These are phyloP conservation scores for Gilbertella persicaria DNA, from an alignment of 371 early-diverging fungal species.

Conservation along the genomic window DNA sequence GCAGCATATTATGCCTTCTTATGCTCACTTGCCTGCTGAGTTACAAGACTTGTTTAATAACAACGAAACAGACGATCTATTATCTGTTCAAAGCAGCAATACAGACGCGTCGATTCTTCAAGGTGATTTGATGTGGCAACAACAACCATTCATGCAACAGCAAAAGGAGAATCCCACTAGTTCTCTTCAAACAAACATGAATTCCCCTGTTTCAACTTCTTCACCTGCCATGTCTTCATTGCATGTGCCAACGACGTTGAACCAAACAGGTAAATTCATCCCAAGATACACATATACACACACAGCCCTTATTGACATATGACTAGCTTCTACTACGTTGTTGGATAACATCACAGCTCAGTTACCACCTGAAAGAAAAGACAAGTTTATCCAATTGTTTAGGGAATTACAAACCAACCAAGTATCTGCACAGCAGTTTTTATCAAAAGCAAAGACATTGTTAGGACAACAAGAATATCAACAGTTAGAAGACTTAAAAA, in stretches of 20 bases:
- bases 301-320: background rate
- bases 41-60: constrained; percentile 37
- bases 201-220: too few relatives aligned
- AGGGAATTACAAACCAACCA: constrained; percentile 33
- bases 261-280: too few relatives aligned
- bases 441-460: constrained; percentile 35
- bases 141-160: constrained; percentile 29
- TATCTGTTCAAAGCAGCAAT: constrained; percentile 17
- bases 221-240: too few relatives aligned
- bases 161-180: constrained; percentile 22
- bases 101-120: constrained; percentile 20
- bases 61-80: constrained; percentile 37
- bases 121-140: constrained; percentile 5
- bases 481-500: constrained; percentile 47
- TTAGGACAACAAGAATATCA: constrained; percentile 46
- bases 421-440: constrained; percentile 39
- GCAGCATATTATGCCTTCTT: constrained; percentile 21
- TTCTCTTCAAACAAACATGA: too few relatives aligned
- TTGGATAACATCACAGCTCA: constrained; percentile 43
- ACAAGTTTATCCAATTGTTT: constrained; percentile 38
- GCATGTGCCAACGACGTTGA: too few relatives aligned
- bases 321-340: constrained; percentile 28
- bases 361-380: constrained; percentile 38
- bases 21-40: constrained; percentile 41
- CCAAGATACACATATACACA: background rate